Evolutionary conservation across 2,329 filamentous ascomycete species (phyloP), one percentile per base, ranked within the genome.

Genomic region (Purpureocillium lavendulum): DNA sequence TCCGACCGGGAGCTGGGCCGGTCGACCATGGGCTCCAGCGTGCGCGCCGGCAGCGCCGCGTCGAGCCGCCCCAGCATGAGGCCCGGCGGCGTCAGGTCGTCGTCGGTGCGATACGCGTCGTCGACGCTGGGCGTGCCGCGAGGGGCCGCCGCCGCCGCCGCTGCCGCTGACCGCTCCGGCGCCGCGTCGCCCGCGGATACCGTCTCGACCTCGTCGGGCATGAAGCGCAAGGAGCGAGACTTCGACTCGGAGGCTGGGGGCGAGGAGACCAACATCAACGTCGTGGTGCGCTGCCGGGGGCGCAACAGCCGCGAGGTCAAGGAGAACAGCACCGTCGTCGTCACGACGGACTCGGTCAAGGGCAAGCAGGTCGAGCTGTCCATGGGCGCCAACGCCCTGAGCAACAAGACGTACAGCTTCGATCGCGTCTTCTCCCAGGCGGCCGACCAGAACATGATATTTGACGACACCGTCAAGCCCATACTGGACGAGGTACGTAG

Each of bases 351-450:
- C 50, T 88, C 87, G n/a, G 80, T 87, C 45, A 90, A 86, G 62
- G 88, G 89, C 33, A 87, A 84, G 54, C 76, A 73, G 30, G 79
- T 98, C 18, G 84, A 94, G 49, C 64, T 98, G 35, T 89, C 83
- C 4, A 95, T 97, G 87, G 92, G 90, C 1, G 82, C 89, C 1
- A 94, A 82, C 61, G 85, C 92, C 28, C 66, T 97, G 41, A 94
- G 83, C 69, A 95, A 98, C 66, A 97, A 97, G 66, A 85, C 87
- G 0, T 98, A 98, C 59, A 82, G 84, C 48, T 98, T 98, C 58
- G 92, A 98, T 64, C 92, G 90, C 57, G 92, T 97, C 48, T 98
- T 95, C 55, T 96, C 92, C 1, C 85, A 85, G 1, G 92, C 90
- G 1, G 90, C 92, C 2, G 92, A 97, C 54, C 92, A 98, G 64